A percentile compares a stretch with the other conserved stretches of the same genome.
phyloP scores from a whole-genome alignment of 495 filamentous ascomycete species.

The Penicillium dipodomyicola region DNA sequence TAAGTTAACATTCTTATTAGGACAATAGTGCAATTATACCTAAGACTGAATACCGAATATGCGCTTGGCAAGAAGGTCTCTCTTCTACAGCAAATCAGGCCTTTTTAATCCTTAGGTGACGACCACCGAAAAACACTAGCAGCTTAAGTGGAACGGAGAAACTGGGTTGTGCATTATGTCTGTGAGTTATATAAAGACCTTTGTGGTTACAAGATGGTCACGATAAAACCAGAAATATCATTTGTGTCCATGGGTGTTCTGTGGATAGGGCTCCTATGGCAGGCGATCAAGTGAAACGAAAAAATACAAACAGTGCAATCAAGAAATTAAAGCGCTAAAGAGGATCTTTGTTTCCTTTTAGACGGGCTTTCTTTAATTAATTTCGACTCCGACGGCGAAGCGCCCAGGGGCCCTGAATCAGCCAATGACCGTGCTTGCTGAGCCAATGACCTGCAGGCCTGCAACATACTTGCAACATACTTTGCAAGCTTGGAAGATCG shows the following conservation, averaged over 20 bases:
- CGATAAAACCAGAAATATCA: no score
- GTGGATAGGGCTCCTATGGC: background rate
- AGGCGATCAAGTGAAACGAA: background rate
- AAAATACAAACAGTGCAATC: constrained; percentile 2
- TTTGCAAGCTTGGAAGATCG: constrained; percentile 5
- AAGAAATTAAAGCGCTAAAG: constrained; percentile 2
- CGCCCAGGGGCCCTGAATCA: constrained; percentile 13
- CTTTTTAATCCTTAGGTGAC: no score
- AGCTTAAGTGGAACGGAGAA: no score
- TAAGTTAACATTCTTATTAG: no score
- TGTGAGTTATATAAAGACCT: no score
- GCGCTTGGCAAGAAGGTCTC: no score
- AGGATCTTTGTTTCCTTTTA: background rate
- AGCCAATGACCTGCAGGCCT: constrained; percentile 18
- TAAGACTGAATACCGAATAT: no score
- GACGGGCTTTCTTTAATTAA: background rate
- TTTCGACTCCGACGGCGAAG: constrained; percentile 10
- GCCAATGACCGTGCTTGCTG: constrained; percentile 8
- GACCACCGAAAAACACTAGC: no score
- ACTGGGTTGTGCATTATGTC: no score
- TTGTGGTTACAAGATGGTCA: no score
- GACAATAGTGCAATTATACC: no score
- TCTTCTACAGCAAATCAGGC: no score
- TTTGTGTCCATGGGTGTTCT: background rate
- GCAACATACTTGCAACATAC: constrained; percentile 18